phyloP scores from a whole-genome alignment of 352 stramenopile species.

The Pythium rishiriense region DNA sequence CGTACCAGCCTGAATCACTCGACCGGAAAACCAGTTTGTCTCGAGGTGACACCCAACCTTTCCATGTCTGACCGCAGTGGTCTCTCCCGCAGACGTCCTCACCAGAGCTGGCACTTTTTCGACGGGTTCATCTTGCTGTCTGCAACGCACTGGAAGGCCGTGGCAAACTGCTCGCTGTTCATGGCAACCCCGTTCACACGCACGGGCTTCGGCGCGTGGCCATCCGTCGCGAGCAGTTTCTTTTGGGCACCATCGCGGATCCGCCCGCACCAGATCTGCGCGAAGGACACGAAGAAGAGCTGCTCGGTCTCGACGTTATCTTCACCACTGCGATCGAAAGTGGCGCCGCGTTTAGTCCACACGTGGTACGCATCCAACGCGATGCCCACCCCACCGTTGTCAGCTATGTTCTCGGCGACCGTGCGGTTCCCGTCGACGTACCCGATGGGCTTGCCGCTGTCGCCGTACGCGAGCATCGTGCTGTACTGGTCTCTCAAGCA shows the following conservation, averaged over 20 bases:
- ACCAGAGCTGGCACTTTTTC: constrained; percentile 20
- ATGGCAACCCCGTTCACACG: constrained; percentile 64
- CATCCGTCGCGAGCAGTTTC: constrained; percentile 39
- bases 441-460: constrained; percentile 37
- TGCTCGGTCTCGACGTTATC: constrained; percentile 34
- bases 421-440: constrained; percentile 63
- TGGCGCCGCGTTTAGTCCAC: neutral
- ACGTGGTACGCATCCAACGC: constrained; percentile 59
- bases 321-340: neutral
- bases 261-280: constrained; percentile 64
- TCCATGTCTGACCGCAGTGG: neutral
- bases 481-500: constrained; percentile 66
- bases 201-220: constrained; percentile 41
- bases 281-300: constrained; percentile 71
- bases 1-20: too few relatives aligned
- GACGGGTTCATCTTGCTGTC: constrained; percentile 15
- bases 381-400: constrained; percentile 66
- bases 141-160: constrained; percentile 45
- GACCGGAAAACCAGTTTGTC: too few relatives aligned
- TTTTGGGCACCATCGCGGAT: constrained; percentile 33
- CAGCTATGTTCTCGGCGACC: constrained; percentile 75
- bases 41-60: too few relatives aligned
- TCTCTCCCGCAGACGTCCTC: neutral
- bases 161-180: constrained; percentile 59
- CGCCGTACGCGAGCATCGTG: constrained; percentile 33